Percentiles rank a stretch among this genome's conserved stretches.
Conservation (phyloP, 192 early-diverging fungal genomes). For the Irineochytrium annulatum region DNA sequence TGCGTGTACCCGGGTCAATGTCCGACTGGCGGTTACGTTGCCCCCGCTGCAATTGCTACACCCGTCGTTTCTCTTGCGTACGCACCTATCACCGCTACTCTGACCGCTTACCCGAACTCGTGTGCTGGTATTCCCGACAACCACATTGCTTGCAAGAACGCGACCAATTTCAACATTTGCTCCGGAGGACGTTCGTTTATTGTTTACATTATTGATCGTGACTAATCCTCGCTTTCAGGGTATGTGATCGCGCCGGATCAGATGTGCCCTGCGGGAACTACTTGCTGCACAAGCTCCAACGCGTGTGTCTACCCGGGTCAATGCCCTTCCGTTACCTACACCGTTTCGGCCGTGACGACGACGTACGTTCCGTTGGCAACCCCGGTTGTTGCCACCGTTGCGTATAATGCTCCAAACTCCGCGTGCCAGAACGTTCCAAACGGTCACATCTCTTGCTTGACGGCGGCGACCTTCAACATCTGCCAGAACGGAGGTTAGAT, state of each 20-base stretch:
- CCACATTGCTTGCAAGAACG: neutral
- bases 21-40: neutral
- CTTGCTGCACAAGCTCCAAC: neutral
- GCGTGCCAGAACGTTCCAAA: slow-evolving; percentile 5
- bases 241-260: neutral
- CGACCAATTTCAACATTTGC: neutral
- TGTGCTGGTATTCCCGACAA: neutral
- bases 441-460: slow-evolving; percentile 3
- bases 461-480: neutral
- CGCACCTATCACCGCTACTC: neutral
- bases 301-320: neutral
- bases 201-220: neutral
- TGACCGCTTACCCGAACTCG: neutral
- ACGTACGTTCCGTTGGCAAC: slow-evolving; percentile 7
- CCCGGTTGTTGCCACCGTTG: neutral
- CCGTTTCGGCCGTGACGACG: too few relatives aligned
- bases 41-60: neutral
- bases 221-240: neutral
- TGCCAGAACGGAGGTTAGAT: slow-evolving; percentile 5
- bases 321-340: neutral
- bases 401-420: too few relatives aligned
- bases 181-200: slow-evolving; percentile 1
- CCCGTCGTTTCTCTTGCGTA: neutral
- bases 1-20: slow-evolving; percentile 1
- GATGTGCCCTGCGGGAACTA: neutral